phyloP scores from a whole-genome alignment of 352 stramenopile genomes.

The Pythium aphanidermatum region DNA sequence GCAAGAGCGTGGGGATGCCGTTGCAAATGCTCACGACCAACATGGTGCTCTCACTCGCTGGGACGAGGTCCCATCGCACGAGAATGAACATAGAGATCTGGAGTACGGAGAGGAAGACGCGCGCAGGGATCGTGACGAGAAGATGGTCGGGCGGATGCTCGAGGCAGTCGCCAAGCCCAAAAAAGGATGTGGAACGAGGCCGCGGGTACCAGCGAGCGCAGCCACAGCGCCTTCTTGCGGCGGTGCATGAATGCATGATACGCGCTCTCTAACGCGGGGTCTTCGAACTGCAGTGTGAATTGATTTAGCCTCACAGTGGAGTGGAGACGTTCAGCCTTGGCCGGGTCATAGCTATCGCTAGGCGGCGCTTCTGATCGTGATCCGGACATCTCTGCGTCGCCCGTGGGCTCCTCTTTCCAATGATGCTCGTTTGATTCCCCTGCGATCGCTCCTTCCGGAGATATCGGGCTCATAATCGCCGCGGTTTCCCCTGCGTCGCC shows the following conservation, averaged over 20 bases:
- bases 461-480: too few relatives aligned
- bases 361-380: too few relatives aligned
- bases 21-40: slow-evolving; percentile 67
- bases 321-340: slow-evolving; percentile 23
- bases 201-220: slow-evolving; percentile 70
- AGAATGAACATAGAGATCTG: slow-evolving; percentile 72
- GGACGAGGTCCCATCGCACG: slow-evolving; percentile 65
- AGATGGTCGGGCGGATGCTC: slow-evolving; percentile 61
- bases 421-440: too few relatives aligned
- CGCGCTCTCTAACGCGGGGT: slow-evolving; percentile 46
- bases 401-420: too few relatives aligned
- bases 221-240: slow-evolving; percentile 79
- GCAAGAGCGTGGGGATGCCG: slow-evolving; percentile 56
- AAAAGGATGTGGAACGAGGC: slow-evolving; percentile 69
- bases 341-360: background rate
- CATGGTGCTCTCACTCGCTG: slow-evolving; percentile 63
- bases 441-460: too few relatives aligned
- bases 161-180: slow-evolving; percentile 62
- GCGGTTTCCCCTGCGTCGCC: too few relatives aligned
- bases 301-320: slow-evolving; percentile 79
- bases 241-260: slow-evolving; percentile 61
- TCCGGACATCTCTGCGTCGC: too few relatives aligned
- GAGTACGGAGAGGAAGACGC: slow-evolving; percentile 63
- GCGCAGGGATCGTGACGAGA: slow-evolving; percentile 63
- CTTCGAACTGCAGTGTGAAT: slow-evolving; percentile 77